Base-by-base conservation (phyloP, 208 protist species). In the Acanthamoeba triangularis region DNA sequence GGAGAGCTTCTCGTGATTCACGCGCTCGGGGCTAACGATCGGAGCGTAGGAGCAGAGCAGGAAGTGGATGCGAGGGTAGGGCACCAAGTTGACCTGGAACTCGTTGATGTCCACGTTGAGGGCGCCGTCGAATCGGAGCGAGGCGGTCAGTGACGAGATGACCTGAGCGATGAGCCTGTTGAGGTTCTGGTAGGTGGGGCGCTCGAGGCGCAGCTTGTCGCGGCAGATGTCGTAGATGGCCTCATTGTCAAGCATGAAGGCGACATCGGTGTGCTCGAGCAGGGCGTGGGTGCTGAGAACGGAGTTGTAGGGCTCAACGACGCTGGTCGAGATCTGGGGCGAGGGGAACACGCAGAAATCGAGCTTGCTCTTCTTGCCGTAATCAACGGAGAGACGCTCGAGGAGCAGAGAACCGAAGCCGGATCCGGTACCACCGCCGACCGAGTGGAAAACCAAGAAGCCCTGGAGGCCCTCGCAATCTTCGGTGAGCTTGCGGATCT, bases 341-440 rank as follows among this genome's bases (percentile, higher is more conserved):
- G 98, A 99, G 44, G 99, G 99, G 95, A 98, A 99, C 49, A 99
- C 97, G 90, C 97, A 98, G 97, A 99, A 99, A 95, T 98, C 98
- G 52, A 99, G 96, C 97, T 99, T 99, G 94, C 98, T 99, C 98
- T 99, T 99, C 97, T 99, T 99, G 95, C 98, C 98, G 97, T 99
- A 99, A 74, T 99, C 99, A 41, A 99, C 97, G 54, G 98, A 99
- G 56, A 99, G 98, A 95, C 98, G 97, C 97, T 99, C 99, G 54
- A 99, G 97, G 23, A 99, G 97, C 6, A 99, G 98, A 25, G 99
- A 97, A 91, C 98, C 99, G 80, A 99, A 98, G 96, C 99, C 99
- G 80, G 99, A 99, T 90, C 99, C 99, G 41, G 99, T 99, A 94
- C 99, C 99, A 95, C 99, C 99, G 96, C 99, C 99, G 95, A 99